Evolutionary conservation across 2,329 filamentous ascomycete species (phyloP).

Genomic region (Grosmannia serpens): DNA sequence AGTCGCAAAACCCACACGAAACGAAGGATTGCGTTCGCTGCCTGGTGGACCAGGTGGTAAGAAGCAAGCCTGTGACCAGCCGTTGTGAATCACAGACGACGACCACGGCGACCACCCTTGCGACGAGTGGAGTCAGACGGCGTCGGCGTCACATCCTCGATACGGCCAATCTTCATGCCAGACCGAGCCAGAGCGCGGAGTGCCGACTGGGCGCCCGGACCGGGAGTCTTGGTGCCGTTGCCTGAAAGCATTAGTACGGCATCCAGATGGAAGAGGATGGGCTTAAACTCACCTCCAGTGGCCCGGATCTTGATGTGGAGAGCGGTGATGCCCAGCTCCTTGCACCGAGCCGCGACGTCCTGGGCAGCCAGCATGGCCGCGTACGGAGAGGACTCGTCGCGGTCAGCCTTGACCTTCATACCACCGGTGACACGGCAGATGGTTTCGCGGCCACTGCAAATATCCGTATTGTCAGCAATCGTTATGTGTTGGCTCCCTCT

Average conservation of each 20-base stretch:
- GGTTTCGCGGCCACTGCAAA: constrained; percentile 95
- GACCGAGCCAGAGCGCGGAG: constrained; percentile 97
- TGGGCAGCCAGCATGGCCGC: constrained; percentile 99
- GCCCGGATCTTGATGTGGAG: constrained; percentile 99
- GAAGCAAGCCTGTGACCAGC: neutral
- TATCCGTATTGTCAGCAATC: constrained; percentile 54
- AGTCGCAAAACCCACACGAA: constrained; percentile 28
- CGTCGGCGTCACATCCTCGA: constrained; percentile 98
- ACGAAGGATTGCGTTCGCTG: neutral
- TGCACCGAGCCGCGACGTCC: constrained; percentile 82
- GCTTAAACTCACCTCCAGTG: constrained; percentile 65
- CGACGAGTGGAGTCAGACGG: constrained; percentile 98
- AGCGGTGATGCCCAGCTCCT: constrained; percentile 67
- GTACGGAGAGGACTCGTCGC: constrained; percentile 99
- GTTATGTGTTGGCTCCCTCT: constrained; percentile 13
- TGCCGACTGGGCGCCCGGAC: constrained; percentile 96
- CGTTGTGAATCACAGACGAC: constrained; percentile 68
- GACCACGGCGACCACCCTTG: constrained; percentile 99
- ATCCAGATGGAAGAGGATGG: neutral
- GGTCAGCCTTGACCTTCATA: constrained; percentile 99
- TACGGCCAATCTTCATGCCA: constrained; percentile 99
- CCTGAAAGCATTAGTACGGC: constrained; percentile 26
- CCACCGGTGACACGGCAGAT: constrained; percentile 99
- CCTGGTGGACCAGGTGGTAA: neutral
- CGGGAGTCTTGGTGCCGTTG: constrained; percentile 99